Conservation (phyloP, 305 asterid genomes). For the Lippia alba region DNA sequence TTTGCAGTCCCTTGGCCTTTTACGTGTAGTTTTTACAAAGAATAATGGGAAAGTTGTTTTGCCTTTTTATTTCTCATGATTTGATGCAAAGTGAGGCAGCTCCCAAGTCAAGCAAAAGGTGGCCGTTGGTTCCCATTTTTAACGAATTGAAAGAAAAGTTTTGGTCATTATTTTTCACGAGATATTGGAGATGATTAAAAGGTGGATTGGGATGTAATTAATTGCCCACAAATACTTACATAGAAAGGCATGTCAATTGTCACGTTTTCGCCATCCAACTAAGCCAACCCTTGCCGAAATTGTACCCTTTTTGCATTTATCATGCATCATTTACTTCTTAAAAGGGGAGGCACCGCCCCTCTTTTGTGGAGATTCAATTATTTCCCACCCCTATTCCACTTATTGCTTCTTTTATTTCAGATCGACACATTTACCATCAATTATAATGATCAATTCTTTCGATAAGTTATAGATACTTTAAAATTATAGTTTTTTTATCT, state of each 20-base stretch:
- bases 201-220: constrained; percentile 14
- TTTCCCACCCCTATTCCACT: not conserved
- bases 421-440: too few species aligned
- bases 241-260: constrained; percentile 19
- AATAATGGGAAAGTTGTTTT: constrained; percentile 43
- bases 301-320: not conserved
- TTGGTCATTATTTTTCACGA: constrained; percentile 40
- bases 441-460: too few species aligned
- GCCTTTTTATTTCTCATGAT: constrained; percentile 35
- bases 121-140: constrained; percentile 42
- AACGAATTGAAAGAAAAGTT: constrained; percentile 29
- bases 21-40: constrained; percentile 30
- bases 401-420: too few species aligned
- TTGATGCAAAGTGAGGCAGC: too few species aligned
- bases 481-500: too few species aligned
- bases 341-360: constrained; percentile 31
- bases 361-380: constrained; percentile 21
- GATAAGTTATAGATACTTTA: too few species aligned
- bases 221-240: constrained; percentile 13
- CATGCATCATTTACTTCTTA: constrained; percentile 1
- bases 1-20: constrained; percentile 16
- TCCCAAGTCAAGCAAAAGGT: constrained; percentile 40
- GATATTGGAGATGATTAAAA: constrained; percentile 6
- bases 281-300: constrained; percentile 1
- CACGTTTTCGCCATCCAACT: constrained; percentile 3